Conservation (phyloP, 2,329 filamentous ascomycete genomes). For the Cercospora canescens region DNA sequence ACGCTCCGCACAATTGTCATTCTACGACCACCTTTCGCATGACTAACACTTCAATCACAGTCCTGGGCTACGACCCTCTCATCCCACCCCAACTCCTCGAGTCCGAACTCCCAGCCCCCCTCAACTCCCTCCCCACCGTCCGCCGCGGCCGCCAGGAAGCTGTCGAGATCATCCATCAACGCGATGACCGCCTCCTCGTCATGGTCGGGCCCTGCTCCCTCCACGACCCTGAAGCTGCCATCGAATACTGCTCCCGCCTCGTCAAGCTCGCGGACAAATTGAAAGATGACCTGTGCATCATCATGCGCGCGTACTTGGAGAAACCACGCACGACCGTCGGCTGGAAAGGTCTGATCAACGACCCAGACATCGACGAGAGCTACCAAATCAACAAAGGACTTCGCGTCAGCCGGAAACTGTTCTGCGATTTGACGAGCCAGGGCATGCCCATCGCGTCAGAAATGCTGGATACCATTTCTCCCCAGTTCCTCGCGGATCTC, state of each 20-base stretch:
- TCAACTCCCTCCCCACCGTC: constrained; percentile 64
- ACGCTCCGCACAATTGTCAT: constrained; percentile 26
- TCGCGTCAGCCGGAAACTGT: constrained; percentile 86
- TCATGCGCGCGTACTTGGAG: constrained; percentile 99
- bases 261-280: constrained; percentile 77
- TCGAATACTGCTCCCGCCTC: constrained; percentile 83
- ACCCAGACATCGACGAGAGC: constrained; percentile 94
- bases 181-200: constrained; percentile 85
- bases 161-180: constrained; percentile 74
- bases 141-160: constrained; percentile 69
- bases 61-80: constrained; percentile 90
- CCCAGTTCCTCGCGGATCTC: constrained; percentile 94
- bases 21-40: background rate
- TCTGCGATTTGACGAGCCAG: constrained; percentile 79
- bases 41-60: constrained; percentile 48
- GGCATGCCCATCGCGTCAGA: constrained; percentile 96
- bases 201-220: constrained; percentile 96
- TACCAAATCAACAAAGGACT: constrained; percentile 99
- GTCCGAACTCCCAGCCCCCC: constrained; percentile 73
- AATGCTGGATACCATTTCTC: constrained; percentile 98
- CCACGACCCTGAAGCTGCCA: constrained; percentile 83
- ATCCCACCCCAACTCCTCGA: constrained; percentile 86
- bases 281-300: constrained; percentile 78
- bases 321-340: constrained; percentile 97
- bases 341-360: constrained; percentile 99